Conservation (phyloP, 2,329 filamentous ascomycete species). For the Shiraia sp. region DNA sequence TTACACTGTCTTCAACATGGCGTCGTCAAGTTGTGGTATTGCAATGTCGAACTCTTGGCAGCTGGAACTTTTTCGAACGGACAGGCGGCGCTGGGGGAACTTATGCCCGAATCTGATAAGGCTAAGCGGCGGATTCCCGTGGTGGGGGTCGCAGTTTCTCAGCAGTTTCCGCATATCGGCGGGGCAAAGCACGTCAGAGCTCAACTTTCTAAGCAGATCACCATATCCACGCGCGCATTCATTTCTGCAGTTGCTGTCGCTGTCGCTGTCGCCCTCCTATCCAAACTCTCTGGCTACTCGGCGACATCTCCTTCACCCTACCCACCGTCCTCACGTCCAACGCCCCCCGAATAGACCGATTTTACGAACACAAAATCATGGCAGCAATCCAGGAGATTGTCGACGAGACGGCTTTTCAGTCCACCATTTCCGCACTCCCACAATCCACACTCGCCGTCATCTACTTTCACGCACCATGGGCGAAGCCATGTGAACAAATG, state of each 20-base stretch:
- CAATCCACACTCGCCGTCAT: slow-evolving; percentile 76
- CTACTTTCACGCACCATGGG: slow-evolving; percentile 97
- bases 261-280: background rate
- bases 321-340: background rate
- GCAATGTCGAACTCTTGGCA: slow-evolving; percentile 27
- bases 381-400: slow-evolving; percentile 74
- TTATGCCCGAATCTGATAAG: slow-evolving; percentile 17
- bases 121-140: slow-evolving; percentile 2
- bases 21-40: slow-evolving; percentile 13
- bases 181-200: slow-evolving; percentile 31
- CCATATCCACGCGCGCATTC: background rate
- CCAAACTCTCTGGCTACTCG: background rate
- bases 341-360: background rate
- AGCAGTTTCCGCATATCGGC: slow-evolving; percentile 13
- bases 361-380: slow-evolving; percentile 23
- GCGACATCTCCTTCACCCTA: background rate
- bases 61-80: slow-evolving; percentile 17
- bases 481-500: slow-evolving; percentile 95
- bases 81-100: slow-evolving; percentile 15
- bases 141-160: slow-evolving; percentile 3
- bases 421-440: slow-evolving; percentile 69
- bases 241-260: slow-evolving; percentile 2
- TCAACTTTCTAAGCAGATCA: slow-evolving; percentile 27
- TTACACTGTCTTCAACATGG: slow-evolving; percentile 40
- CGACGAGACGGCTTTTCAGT: slow-evolving; percentile 72